Conservation (phyloP, 805 yeast genomes). For the Myxozyma mucilagina region DNA sequence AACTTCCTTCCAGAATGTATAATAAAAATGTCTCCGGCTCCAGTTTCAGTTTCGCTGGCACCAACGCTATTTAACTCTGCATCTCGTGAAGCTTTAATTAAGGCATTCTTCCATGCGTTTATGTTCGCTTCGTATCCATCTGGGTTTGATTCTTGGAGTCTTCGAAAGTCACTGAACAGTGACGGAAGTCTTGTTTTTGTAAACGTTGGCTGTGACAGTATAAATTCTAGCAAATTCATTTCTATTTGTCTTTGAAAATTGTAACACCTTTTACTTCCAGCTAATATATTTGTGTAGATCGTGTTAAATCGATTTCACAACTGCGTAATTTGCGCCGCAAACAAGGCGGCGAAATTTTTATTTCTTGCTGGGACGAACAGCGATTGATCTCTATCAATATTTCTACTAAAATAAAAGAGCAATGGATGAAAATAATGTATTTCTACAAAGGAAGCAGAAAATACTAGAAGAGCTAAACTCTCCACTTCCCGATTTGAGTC, state of each 20-base stretch:
- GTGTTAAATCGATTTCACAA: not conserved
- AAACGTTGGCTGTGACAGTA: constrained; percentile 40
- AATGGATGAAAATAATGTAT: not conserved
- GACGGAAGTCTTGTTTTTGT: constrained; percentile 47
- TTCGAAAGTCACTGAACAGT: constrained; percentile 51
- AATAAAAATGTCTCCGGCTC: constrained; percentile 5
- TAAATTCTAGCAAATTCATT: constrained; percentile 14
- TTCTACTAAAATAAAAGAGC: not conserved
- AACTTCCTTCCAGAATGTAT: constrained; percentile 19
- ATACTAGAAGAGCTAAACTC: constrained; percentile 23
- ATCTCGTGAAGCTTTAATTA: constrained; percentile 37
- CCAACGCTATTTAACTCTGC: not conserved
- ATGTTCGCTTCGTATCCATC: constrained; percentile 56
- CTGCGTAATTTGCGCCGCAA: not conserved
- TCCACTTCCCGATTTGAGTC: constrained; percentile 58
- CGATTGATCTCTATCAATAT: not conserved
- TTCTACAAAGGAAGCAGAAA: constrained; percentile 12
- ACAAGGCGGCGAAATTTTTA: not conserved
- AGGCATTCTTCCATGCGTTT: constrained; percentile 48
- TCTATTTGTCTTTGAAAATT: not conserved
- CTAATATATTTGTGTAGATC: not conserved
- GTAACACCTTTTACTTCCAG: too few species aligned
- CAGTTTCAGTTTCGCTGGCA: not conserved
- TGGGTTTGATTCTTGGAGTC: constrained; percentile 47
- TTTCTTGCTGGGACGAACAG: not conserved